Conservation (phyloP, 129 eudicot genomes). For the Glebionis coronaria region DNA sequence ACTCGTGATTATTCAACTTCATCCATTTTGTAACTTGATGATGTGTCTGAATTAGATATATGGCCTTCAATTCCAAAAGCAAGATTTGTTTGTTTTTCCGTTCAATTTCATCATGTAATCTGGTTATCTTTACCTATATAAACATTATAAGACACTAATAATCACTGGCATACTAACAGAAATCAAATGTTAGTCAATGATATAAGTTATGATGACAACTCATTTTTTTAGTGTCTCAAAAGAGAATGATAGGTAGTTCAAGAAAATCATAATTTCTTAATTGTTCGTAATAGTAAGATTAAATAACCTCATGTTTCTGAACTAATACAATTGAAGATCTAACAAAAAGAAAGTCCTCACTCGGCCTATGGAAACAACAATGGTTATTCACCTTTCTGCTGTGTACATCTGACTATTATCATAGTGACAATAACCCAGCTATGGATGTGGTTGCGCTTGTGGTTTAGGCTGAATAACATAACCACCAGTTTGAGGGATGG, state of each 20-base stretch:
- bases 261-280: too few species aligned
- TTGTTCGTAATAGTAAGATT: too few species aligned
- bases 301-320: neutral
- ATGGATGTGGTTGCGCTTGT: too few species aligned
- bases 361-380: neutral
- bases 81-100: constrained; percentile 63
- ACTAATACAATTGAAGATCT: neutral
- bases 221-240: constrained; percentile 43
- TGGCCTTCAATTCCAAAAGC: constrained; percentile 51
- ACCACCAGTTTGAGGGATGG: too few species aligned
- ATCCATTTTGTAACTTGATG: constrained; percentile 47
- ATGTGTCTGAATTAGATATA: constrained; percentile 44
- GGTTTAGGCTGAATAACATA: too few species aligned
- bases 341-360: too few species aligned
- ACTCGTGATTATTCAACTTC: constrained; percentile 57
- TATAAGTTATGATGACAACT: constrained; percentile 37
- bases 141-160: constrained; percentile 14
- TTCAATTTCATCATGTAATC: constrained; percentile 58
- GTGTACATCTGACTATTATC: too few species aligned
- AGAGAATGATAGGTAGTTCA: too few species aligned
- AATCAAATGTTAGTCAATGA: neutral
- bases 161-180: constrained; percentile 2
- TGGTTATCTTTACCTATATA: constrained; percentile 53
- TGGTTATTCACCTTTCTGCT: constrained; percentile 46
- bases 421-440: too few species aligned